Evolutionary conservation across 78 protist genomes (phyloP).

Genomic region (Thecamonas trahens): DNA sequence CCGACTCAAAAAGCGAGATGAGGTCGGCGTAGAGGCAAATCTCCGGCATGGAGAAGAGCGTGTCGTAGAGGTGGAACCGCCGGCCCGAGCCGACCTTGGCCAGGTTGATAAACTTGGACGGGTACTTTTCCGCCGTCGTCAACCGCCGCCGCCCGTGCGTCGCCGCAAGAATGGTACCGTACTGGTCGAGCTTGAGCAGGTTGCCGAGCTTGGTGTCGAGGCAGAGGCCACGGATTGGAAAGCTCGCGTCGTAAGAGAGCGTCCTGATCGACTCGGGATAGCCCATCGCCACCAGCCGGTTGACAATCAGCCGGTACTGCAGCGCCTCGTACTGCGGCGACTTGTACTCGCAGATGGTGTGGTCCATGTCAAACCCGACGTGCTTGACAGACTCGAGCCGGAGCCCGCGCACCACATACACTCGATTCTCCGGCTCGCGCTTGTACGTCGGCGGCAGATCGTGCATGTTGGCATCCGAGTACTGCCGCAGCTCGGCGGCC

Average conservation of each 20-base stretch:
- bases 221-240: conserved; percentile 61
- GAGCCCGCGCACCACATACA: conserved; percentile 49
- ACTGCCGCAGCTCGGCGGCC: conserved; percentile 31
- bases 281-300: conserved; percentile 38
- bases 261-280: conserved; percentile 40
- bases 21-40: conserved; percentile 45
- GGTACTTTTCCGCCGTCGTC: neutral
- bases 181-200: conserved; percentile 30
- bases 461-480: conserved; percentile 33
- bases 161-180: neutral
- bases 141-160: neutral
- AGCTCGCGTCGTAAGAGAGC: conserved; percentile 36
- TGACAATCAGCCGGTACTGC: conserved; percentile 42
- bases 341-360: conserved; percentile 55
- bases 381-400: conserved; percentile 38
- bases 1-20: conserved; percentile 37
- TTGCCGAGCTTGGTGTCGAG: conserved; percentile 50
- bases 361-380: conserved; percentile 57
- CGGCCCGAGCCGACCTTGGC: neutral
- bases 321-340: conserved; percentile 51
- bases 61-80: conserved; percentile 41
- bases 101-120: neutral
- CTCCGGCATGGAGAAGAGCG: conserved; percentile 58
- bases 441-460: conserved; percentile 49
- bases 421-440: conserved; percentile 37